Evolutionary conservation across 2,329 filamentous ascomycete genomes (phyloP).

Genomic region (Ceratocystis variospora): DNA sequence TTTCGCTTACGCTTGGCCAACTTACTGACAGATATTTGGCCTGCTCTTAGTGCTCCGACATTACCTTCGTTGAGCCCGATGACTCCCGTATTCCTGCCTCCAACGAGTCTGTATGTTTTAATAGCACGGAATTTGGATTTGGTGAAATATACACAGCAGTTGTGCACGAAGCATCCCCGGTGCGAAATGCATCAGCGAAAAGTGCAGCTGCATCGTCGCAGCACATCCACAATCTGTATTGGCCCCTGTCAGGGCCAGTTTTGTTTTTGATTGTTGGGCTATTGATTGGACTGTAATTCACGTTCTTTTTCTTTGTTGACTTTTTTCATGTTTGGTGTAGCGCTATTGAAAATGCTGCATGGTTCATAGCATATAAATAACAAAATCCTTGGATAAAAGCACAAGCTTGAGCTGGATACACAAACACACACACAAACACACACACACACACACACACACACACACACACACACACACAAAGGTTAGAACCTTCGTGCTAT

Average conservation of each 20-base stretch:
- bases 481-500: neutral
- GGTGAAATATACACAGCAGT: conserved; percentile 43
- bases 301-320: neutral
- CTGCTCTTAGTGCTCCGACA: conserved; percentile 58
- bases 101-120: conserved; percentile 55
- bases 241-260: neutral
- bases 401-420: neutral
- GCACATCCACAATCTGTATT: neutral
- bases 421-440: neutral
- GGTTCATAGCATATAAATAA: neutral
- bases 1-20: neutral
- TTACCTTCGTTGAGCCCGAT: conserved; percentile 46
- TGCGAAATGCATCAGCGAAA: conserved; percentile 7
- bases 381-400: neutral
- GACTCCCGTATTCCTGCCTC: conserved; percentile 42
- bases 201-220: neutral
- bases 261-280: neutral
- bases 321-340: neutral
- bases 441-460: neutral
- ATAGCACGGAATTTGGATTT: conserved; percentile 54
- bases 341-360: neutral
- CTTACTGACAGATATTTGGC: neutral
- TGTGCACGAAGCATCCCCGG: conserved; percentile 13
- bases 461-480: neutral
- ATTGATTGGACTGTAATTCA: neutral